Evolutionary conservation across 495 filamentous ascomycete genomes (phyloP).

Genomic region (Daldinia decipiens): DNA sequence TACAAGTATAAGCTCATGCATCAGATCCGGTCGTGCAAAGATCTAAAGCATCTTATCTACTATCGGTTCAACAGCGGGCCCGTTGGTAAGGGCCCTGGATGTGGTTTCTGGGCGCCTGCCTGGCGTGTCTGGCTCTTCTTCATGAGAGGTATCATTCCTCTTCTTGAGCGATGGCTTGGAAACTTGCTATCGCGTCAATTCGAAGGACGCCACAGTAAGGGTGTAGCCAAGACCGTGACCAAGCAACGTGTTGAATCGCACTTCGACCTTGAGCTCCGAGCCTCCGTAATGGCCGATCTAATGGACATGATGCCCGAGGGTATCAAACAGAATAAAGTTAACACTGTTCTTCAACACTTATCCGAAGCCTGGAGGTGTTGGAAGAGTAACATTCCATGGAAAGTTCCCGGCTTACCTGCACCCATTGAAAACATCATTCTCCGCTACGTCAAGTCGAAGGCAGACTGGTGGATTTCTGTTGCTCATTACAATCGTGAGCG

Average conservation of each 20-base stretch:
- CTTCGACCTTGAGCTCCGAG: conserved; percentile 96
- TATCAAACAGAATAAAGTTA: conserved; percentile 99
- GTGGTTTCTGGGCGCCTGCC: conserved; percentile 98
- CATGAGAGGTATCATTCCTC: conserved; percentile 97
- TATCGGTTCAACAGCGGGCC: conserved; percentile 99
- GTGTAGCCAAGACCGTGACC: conserved; percentile 98
- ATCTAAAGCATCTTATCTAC: conserved; percentile 99
- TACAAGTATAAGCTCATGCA: conserved; percentile 99
- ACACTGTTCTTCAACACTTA: conserved; percentile 95
- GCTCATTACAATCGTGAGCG: conserved; percentile 98
- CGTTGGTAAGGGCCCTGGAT: conserved; percentile 97
- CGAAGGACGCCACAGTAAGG: conserved; percentile 98
- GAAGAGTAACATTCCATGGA: conserved; percentile 99
- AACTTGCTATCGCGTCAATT: conserved; percentile 98
- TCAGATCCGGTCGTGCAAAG: conserved; percentile 98
- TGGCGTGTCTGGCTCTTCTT: conserved; percentile 99
- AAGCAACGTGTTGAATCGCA: conserved; percentile 99
- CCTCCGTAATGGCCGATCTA: conserved; percentile 97
- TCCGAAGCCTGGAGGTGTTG: conserved; percentile 99
- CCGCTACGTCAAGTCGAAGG: conserved; percentile 98
- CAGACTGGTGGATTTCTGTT: conserved; percentile 99
- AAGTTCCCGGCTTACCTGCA: conserved; percentile 94
- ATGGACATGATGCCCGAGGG: conserved; percentile 99
- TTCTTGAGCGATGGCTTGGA: conserved; percentile 97
- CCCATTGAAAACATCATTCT: conserved; percentile 99